Evolutionary conservation across 768 basidiomycete species (phyloP).

Genomic region (Mycena vitilis): DNA sequence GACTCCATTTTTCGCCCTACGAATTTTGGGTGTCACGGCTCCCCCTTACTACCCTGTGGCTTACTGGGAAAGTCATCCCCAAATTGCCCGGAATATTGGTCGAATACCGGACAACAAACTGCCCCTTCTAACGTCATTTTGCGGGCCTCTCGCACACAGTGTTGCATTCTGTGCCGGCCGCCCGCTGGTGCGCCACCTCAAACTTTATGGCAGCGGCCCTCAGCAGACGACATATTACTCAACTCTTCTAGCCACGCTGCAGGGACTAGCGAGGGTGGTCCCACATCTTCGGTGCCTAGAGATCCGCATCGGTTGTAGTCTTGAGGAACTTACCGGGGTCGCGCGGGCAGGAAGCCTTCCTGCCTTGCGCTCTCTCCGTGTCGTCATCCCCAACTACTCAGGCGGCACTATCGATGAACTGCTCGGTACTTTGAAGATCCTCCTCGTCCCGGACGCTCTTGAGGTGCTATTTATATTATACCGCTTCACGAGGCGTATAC

Average conservation of each 20-base stretch:
- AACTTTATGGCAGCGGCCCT: not conserved
- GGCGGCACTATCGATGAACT: no score
- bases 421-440: no score
- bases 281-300: not conserved
- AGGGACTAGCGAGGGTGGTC: not conserved
- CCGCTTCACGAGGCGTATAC: no score
- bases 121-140: not conserved
- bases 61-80: no score
- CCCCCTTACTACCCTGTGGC: no score
- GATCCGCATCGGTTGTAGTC: not conserved
- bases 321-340: not conserved
- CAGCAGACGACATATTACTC: not conserved
- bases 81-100: no score
- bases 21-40: no score
- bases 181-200: not conserved
- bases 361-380: not conserved
- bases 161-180: not conserved
- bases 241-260: not conserved
- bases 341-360: not conserved
- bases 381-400: not conserved
- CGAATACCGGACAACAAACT: not conserved
- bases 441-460: no score
- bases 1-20: not conserved
- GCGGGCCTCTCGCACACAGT: not conserved
- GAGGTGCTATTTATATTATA: no score